These are phyloP conservation scores for Lactifluus rugatus DNA, from an alignment of 768 basidiomycete species.

Conservation along the genomic window DNA sequence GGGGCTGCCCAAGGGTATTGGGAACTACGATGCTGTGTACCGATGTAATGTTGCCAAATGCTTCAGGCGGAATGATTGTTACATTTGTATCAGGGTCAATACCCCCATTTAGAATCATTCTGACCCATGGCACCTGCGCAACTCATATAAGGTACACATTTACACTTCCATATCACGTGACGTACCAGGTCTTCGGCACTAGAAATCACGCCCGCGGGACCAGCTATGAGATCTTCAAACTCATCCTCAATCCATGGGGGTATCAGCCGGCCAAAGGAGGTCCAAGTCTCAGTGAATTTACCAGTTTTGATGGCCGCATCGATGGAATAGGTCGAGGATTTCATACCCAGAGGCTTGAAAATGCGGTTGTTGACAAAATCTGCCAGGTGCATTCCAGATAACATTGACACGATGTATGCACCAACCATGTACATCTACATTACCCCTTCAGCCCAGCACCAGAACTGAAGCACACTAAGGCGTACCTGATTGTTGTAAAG, in stretches of 20 bases:
- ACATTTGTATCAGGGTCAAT: constrained; percentile 24
- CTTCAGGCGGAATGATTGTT: constrained; percentile 27
- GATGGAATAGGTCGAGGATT: constrained; percentile 30
- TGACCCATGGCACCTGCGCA: constrained; percentile 33
- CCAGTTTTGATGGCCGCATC: constrained; percentile 27
- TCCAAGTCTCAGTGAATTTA: constrained; percentile 29
- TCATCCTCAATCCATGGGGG: constrained; percentile 27
- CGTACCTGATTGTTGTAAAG: constrained; percentile 33
- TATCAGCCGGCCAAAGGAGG: constrained; percentile 26
- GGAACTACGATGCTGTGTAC: constrained; percentile 24
- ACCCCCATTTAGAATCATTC: constrained; percentile 29
- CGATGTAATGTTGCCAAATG: constrained; percentile 26
- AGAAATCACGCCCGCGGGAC: constrained; percentile 38
- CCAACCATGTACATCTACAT: constrained; percentile 33
- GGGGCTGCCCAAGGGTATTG: constrained; percentile 18
- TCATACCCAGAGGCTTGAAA: constrained; percentile 34
- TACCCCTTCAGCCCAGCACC: neutral
- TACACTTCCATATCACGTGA: neutral
- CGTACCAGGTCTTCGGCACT: constrained; percentile 35
- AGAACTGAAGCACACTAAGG: neutral
- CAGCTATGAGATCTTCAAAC: constrained; percentile 24
- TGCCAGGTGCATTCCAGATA: constrained; percentile 27
- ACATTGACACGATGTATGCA: constrained; percentile 28
- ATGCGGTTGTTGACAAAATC: constrained; percentile 36
- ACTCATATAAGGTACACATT: neutral